These are phyloP conservation scores for Aphanomyces stellatus DNA, from an alignment of 352 stramenopile species.

Conservation along the genomic window DNA sequence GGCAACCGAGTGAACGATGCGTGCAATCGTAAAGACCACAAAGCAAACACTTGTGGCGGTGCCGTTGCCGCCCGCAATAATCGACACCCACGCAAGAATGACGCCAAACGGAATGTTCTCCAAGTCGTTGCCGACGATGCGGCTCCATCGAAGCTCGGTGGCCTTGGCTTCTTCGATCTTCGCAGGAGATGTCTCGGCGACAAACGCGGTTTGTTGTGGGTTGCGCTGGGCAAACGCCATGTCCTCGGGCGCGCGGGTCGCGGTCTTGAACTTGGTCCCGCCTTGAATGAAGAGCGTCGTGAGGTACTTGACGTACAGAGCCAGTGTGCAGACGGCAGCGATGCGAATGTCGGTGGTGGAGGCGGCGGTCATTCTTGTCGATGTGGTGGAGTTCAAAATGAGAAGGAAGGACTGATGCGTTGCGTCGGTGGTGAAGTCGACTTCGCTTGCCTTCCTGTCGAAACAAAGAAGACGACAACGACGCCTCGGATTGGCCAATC, in stretches of 20 bases:
- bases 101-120: constrained; percentile 40
- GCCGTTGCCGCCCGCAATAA: constrained; percentile 31
- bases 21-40: constrained; percentile 32
- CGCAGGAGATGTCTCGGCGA: background rate
- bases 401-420: too few relatives aligned
- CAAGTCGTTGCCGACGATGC: constrained; percentile 49
- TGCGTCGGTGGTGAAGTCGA: too few relatives aligned
- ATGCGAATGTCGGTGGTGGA: background rate
- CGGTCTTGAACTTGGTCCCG: constrained; percentile 34
- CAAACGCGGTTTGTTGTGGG: background rate
- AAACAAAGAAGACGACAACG: too few relatives aligned
- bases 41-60: constrained; percentile 26
- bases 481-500: too few relatives aligned
- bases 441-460: too few relatives aligned
- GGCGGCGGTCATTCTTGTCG: too few relatives aligned
- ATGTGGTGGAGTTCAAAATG: too few relatives aligned
- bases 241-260: constrained; percentile 46
- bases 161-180: background rate
- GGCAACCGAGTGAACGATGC: constrained; percentile 31
- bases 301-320: constrained; percentile 57
- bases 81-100: constrained; percentile 20
- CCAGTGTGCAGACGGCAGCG: constrained; percentile 22
- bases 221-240: background rate
- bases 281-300: constrained; percentile 37
- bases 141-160: constrained; percentile 40